phyloP scores from a whole-genome alignment of 805 yeast species.

The Lachancea meyersii region DNA sequence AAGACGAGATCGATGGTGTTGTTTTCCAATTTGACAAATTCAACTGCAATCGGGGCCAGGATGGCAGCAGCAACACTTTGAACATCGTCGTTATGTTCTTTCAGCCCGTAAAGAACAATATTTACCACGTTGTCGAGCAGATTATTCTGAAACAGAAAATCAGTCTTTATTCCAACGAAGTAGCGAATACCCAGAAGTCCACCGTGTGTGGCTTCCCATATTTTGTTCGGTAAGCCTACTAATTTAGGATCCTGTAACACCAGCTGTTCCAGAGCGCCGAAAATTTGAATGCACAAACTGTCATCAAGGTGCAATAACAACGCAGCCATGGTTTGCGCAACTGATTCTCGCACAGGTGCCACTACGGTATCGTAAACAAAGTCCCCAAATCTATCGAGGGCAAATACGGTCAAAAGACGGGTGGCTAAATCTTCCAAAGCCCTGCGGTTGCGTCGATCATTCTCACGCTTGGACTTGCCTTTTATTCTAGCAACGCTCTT shows the following conservation, averaged over 20 bases:
- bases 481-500: conserved; percentile 75
- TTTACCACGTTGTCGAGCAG: conserved; percentile 65
- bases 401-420: conserved; percentile 76
- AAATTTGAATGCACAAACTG: conserved; percentile 53
- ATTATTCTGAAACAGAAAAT: conserved; percentile 52
- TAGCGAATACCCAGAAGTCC: conserved; percentile 92
- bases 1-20: conserved; percentile 41
- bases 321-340: conserved; percentile 92
- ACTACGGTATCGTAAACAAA: conserved; percentile 96
- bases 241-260: conserved; percentile 52
- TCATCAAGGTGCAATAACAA: conserved; percentile 63
- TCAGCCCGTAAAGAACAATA: conserved; percentile 83
- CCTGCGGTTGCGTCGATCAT: conserved; percentile 54
- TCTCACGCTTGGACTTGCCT: conserved; percentile 55
- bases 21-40: conserved; percentile 64
- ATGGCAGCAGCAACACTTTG: conserved; percentile 96
- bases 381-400: conserved; percentile 93
- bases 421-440: conserved; percentile 86
- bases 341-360: conserved; percentile 96
- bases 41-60: conserved; percentile 80
- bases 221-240: conserved; percentile 38
- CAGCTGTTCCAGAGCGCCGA: conserved; percentile 56
- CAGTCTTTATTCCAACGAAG: conserved; percentile 83
- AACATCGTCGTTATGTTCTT: conserved; percentile 83
- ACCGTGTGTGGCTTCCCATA: conserved; percentile 99